A percentile compares a stretch with the other conserved stretches of the same genome.
These are phyloP conservation scores for Bretschneidera sinensis DNA, from an alignment of 345 rosid species.

Conservation along the genomic window DNA sequence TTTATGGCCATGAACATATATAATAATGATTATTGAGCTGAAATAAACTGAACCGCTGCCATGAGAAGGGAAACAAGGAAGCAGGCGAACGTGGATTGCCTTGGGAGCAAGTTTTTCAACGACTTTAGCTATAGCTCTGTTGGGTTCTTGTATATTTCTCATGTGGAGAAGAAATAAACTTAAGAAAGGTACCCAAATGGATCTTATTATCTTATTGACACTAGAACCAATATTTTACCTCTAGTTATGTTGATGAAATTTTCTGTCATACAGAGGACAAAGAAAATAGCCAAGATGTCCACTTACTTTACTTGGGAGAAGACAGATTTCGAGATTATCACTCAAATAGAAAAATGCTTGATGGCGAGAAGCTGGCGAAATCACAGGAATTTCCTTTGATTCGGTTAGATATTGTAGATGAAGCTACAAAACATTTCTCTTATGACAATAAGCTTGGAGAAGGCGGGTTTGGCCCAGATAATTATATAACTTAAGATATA, in stretches of 20 bases:
- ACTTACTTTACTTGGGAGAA: conserved; percentile 13
- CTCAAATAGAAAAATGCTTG: conserved; percentile 2
- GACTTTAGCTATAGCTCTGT: neutral
- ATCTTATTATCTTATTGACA: neutral
- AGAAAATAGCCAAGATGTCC: conserved; percentile 17
- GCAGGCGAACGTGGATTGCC: conserved; percentile 1
- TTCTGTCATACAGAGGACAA: too few relatives aligned
- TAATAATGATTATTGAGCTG: too few relatives aligned
- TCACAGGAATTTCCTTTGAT: conserved; percentile 23
- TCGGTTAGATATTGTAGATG: conserved; percentile 7
- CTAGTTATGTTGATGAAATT: neutral
- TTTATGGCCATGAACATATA: too few relatives aligned
- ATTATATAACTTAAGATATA: neutral
- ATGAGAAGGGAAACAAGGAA: neutral
- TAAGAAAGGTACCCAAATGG: neutral
- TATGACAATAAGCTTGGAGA: conserved; percentile 37
- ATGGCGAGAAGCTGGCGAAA: conserved; percentile 5
- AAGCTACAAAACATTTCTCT: conserved; percentile 29
- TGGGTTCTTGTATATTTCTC: neutral
- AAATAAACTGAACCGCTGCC: neutral
- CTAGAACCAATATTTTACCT: neutral
- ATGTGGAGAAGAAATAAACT: conserved; percentile 8
- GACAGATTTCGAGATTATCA: neutral
- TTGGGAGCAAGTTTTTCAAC: conserved; percentile 3
- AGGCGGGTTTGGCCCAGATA: conserved; percentile 50